These are phyloP conservation scores for Neurospora sp. DNA, from an alignment of 2,329 filamentous ascomycete species.

Conservation along the genomic window DNA sequence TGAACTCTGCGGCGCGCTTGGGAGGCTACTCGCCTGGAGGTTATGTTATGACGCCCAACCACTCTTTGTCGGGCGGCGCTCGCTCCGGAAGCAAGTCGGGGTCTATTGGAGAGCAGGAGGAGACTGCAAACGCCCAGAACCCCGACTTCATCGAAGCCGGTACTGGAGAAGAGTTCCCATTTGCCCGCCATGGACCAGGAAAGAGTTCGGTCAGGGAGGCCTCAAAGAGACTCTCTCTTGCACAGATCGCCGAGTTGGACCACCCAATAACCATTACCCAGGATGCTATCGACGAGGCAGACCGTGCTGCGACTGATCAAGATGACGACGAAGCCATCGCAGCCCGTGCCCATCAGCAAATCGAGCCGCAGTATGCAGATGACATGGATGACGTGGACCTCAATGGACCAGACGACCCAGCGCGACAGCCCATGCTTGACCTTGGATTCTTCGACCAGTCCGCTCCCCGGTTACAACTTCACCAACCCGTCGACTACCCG, in stretches of 20 bases:
- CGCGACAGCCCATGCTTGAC: constrained; percentile 12
- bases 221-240: constrained; percentile 39
- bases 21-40: constrained; percentile 61
- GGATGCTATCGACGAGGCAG: constrained; percentile 44
- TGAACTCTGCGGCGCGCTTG: constrained; percentile 55
- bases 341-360: constrained; percentile 25
- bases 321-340: constrained; percentile 28
- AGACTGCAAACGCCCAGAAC: constrained; percentile 15
- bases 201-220: constrained; percentile 31
- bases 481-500: constrained; percentile 14
- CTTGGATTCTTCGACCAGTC: constrained; percentile 5
- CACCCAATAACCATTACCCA: constrained; percentile 37
- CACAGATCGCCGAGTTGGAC: constrained; percentile 48
- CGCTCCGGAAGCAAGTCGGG: constrained; percentile 46
- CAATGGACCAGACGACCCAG: constrained; percentile 2
- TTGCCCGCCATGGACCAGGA: constrained; percentile 43
- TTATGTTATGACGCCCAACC: constrained; percentile 56
- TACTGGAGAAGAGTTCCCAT: constrained; percentile 19
- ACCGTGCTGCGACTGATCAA: constrained; percentile 24
- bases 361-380: constrained; percentile 21
- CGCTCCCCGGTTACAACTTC: constrained; percentile 14
- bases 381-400: constrained; percentile 12
- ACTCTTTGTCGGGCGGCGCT: constrained; percentile 44
- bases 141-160: constrained; percentile 28
- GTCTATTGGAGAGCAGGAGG: constrained; percentile 17